A percentile compares a stretch with the other conserved stretches of the same genome.
These are phyloP conservation scores for Elongisporangium anandrum DNA, from an alignment of 352 stramenopile species.

Conservation along the genomic window DNA sequence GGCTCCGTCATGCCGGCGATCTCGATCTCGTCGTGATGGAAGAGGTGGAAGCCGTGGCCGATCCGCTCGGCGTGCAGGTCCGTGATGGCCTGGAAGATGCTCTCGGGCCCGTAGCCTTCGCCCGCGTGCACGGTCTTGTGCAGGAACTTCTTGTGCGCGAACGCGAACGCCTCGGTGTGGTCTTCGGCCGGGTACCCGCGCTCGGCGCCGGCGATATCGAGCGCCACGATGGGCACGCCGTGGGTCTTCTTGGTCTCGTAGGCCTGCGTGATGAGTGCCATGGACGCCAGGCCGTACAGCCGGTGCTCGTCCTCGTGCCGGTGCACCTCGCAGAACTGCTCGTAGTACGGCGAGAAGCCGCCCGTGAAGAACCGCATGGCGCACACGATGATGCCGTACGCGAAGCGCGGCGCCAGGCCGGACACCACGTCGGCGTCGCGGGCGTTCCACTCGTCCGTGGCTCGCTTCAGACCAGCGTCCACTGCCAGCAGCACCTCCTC, in stretches of 20 bases:
- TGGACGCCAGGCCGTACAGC: conserved; percentile 80
- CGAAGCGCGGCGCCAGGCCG: conserved; percentile 56
- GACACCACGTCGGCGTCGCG: conserved; percentile 38
- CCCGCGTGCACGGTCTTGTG: conserved; percentile 88
- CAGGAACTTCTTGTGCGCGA: conserved; percentile 87
- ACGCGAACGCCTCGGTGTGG: conserved; percentile 77
- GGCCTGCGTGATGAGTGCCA: conserved; percentile 77
- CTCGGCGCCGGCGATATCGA: conserved; percentile 86
- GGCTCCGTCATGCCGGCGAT: conserved; percentile 40
- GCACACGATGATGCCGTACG: conserved; percentile 87
- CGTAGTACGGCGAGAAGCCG: conserved; percentile 80
- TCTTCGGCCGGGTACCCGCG: conserved; percentile 75
- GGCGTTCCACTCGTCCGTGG: conserved; percentile 63
- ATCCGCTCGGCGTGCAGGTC: conserved; percentile 85
- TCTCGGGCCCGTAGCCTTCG: conserved; percentile 84
- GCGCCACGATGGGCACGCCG: conserved; percentile 72
- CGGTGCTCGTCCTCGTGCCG: conserved; percentile 57
- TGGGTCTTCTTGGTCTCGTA: conserved; percentile 64
- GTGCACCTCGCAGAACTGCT: conserved; percentile 82
- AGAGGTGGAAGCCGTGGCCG: conserved; percentile 81
- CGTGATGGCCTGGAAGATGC: conserved; percentile 84
- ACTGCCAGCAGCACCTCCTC: conserved; percentile 74
- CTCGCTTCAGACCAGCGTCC: conserved; percentile 53
- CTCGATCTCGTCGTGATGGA: conserved; percentile 72
- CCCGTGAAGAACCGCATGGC: conserved; percentile 87